Base-by-base conservation (phyloP, 495 filamentous ascomycete genomes). In the Aspergillus affinis region DNA sequence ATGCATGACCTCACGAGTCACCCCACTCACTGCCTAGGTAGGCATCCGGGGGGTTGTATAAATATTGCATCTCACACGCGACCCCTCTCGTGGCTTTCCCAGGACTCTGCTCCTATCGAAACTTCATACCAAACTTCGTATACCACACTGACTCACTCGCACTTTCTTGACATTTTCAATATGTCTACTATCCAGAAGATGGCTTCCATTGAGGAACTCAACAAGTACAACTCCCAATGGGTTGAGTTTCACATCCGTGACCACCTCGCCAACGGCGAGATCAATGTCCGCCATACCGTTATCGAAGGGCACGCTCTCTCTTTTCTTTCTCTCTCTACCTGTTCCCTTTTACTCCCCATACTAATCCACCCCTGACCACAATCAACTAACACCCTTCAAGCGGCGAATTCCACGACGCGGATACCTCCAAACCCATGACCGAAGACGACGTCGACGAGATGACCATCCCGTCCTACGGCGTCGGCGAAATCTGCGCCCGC, bases 201-300 rank as follows among this genome's bases (percentile, higher is more conserved):
- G 7, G 12, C 9, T 13, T 4, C 36, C 36, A 10, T 15, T 10
- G 36, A 41, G 36, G 36, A 4, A 4, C 36, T 41, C 3, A 41
- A 41, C 36, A 41, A 41, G 36, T 41, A 41, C 36, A 41, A 54
- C 32, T 67, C 72, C n/a, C 65, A 70, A 57, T 76, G 74, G 74
- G 69, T 76, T 51, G 62, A 62, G 23, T 71, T 76, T 62, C 74
- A 76, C 56, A 76, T 76, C 51, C 69, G 74, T 19, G 74, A 72
- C 67, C 72, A 67, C 51, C 63, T 76, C 15, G 58, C 69, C 8
- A 57, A 71, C 29, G 70, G 74, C 36, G 60, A 72, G 23, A 66
- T 76, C 49, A 56, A 52, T 13, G 62, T 76, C 32, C 64, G 69
- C 47, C 64, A 76, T 64, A 67, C 71, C 23, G 63, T 76, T 55